Conservation (phyloP, 495 filamentous ascomycete genomes). For the Usnea hakonensis region DNA sequence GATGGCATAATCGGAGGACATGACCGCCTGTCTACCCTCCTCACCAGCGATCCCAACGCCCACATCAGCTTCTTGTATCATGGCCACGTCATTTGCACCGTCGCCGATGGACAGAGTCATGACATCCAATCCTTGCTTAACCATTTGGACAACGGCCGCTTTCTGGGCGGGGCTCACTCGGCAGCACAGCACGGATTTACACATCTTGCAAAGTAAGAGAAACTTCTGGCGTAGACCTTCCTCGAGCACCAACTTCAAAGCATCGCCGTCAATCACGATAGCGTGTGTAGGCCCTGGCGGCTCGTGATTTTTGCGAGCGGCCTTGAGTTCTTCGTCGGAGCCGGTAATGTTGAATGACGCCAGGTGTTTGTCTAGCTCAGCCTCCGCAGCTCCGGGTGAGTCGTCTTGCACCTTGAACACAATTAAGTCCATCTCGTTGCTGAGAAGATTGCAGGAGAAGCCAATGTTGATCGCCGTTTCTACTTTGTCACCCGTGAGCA, state of each 20-base stretch:
- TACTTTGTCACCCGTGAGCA: slow-evolving; percentile 96
- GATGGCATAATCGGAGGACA: slow-evolving; percentile 98
- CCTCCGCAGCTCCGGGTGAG: slow-evolving; percentile 52
- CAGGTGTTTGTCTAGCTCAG: slow-evolving; percentile 66
- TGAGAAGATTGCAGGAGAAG: slow-evolving; percentile 95
- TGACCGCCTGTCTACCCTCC: slow-evolving; percentile 93
- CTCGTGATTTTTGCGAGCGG: slow-evolving; percentile 71
- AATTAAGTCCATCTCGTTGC: slow-evolving; percentile 96
- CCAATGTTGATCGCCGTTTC: slow-evolving; percentile 99
- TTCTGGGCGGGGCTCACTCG: slow-evolving; percentile 97
- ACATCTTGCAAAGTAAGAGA: slow-evolving; percentile 92
- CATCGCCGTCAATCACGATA: slow-evolving; percentile 95
- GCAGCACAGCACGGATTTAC: slow-evolving; percentile 94
- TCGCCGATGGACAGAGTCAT: slow-evolving; percentile 97
- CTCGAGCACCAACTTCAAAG: slow-evolving; percentile 80
- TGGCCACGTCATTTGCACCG: slow-evolving; percentile 97
- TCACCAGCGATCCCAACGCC: slow-evolving; percentile 97
- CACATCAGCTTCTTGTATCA: slow-evolving; percentile 99
- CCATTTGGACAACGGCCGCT: slow-evolving; percentile 92
- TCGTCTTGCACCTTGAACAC: slow-evolving; percentile 80
- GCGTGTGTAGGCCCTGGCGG: slow-evolving; percentile 84
- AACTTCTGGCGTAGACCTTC: slow-evolving; percentile 83
- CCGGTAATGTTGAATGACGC: slow-evolving; percentile 71
- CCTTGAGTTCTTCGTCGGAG: slow-evolving; percentile 75
- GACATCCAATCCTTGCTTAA: slow-evolving; percentile 88